Percentiles rank a stretch among this genome's conserved stretches.
These are phyloP conservation scores for Hypoxylon rickii DNA, from an alignment of 495 filamentous ascomycete genomes.

Conservation along the genomic window DNA sequence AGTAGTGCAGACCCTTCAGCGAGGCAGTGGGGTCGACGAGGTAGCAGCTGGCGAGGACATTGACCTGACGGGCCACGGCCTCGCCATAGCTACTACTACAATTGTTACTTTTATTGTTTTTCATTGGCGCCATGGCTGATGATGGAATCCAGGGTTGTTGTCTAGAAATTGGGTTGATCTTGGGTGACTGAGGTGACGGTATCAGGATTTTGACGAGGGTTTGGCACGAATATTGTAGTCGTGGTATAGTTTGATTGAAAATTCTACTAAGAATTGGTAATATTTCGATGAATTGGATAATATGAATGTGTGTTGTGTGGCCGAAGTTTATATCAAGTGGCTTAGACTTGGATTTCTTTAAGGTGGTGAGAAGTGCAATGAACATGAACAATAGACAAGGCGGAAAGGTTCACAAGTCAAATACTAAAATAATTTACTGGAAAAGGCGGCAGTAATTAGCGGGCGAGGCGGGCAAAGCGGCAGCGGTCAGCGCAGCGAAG, in stretches of 20 bases:
- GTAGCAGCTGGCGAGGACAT: constrained; percentile 88
- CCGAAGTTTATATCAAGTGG: constrained; percentile 5
- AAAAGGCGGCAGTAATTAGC: neutral
- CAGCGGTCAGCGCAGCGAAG: neutral
- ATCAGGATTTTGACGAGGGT: no score
- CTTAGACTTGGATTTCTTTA: constrained; percentile 9
- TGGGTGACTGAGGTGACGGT: neutral
- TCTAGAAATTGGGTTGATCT: constrained; percentile 2
- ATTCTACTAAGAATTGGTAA: neutral
- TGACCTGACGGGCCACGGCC: constrained; percentile 60
- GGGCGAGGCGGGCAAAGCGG: no score
- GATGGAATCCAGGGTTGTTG: constrained; percentile 46
- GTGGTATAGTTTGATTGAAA: no score
- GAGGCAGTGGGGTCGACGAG: constrained; percentile 58
- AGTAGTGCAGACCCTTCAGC: constrained; percentile 86
- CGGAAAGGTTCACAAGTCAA: constrained; percentile 12
- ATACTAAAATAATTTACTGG: neutral
- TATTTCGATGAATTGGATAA: constrained; percentile 5
- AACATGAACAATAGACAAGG: neutral
- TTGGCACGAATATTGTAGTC: no score
- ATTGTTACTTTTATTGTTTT: constrained; percentile 67
- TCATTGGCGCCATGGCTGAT: constrained; percentile 61
- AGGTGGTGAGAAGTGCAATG: neutral
- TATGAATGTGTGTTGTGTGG: neutral
- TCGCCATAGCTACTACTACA: constrained; percentile 73